Conservation (phyloP, 306 rosid species). For the Vachellia pachyceras region DNA sequence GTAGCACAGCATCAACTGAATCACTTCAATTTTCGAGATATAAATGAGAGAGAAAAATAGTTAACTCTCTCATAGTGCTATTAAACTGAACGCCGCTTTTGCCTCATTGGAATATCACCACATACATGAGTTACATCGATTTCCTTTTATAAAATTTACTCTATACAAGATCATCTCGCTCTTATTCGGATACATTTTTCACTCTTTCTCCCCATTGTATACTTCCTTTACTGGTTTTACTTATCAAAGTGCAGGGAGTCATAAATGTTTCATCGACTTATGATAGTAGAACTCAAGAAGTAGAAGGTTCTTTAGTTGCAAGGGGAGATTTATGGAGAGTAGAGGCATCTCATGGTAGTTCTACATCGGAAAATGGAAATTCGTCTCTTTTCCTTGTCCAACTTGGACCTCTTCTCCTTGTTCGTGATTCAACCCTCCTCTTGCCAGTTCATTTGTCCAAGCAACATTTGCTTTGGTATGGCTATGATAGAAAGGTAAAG, state of each 20-base stretch:
- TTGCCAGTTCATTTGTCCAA: constrained; percentile 94
- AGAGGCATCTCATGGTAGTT: constrained; percentile 86
- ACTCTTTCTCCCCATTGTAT: constrained; percentile 11
- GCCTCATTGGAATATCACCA: constrained; percentile 10
- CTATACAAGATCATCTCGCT: not conserved
- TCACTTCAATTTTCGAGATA: not conserved
- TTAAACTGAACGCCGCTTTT: not conserved
- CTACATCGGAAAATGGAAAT: constrained; percentile 75
- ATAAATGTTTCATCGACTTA: constrained; percentile 79
- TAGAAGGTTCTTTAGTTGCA: constrained; percentile 85
- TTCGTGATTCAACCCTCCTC: constrained; percentile 94
- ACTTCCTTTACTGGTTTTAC: constrained; percentile 33
- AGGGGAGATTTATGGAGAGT: constrained; percentile 98
- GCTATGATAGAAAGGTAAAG: constrained; percentile 94
- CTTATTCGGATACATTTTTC: not conserved
- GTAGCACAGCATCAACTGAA: not conserved
- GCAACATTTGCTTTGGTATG: constrained; percentile 97
- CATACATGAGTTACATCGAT: constrained; percentile 1
- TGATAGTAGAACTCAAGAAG: constrained; percentile 85
- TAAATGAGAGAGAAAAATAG: not conserved
- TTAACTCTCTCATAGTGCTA: not conserved
- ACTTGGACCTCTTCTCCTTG: constrained; percentile 92
- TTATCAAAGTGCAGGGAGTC: constrained; percentile 61
- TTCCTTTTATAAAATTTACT: not conserved
- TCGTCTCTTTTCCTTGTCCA: constrained; percentile 91